Base-by-base conservation (phyloP, 192 early-diverging fungal genomes). In the Backusella mclennaniae region DNA sequence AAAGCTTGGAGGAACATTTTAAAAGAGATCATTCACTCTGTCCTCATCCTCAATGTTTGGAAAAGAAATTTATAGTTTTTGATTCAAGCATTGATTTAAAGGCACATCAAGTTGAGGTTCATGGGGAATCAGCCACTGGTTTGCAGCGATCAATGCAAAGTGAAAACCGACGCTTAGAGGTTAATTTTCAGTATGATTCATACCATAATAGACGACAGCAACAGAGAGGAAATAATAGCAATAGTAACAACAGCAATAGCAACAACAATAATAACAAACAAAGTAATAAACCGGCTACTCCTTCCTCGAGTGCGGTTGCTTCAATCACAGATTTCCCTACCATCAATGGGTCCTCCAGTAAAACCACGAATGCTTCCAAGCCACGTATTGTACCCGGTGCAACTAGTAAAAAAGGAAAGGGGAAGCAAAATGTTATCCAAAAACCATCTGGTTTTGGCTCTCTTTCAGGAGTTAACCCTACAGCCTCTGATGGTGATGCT, bases 51-150 rank as follows among this genome's bases (percentile, higher is more conserved):
- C 86, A 91, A 44, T 99, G 97, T 81, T 73, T 96, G 63, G 97
- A 96, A 52, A 90, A 93, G 80, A 99, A 98, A 87, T 98, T 99
- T 91, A 89, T 98, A 29, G 97, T 98, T 2, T 99, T 99, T 87
- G 92, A 87, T 38, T 90, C 94, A 15, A 91, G 96, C n/a, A 89
- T 99, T 71, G 97, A 99, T 82, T 77, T 99, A 39, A 92, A 93
- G 77, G 93, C 89, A 12, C 97, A 99, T 79, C 90, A 95, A 69
- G 92, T 96, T 56, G 81, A 83, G 39, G 76, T 67, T 41, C 85
- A 86, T 53, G 81, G 81, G 6, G 75, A 71, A 1, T 69, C 84
- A 6, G 35, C 31, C n/a, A 4, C 75, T 2, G 73, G 67, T n/a
- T 70, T 82, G 19, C 83, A 82, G 42, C 75, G 81, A 74, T 81